Evolutionary conservation across 176 grass and related monocot genomes (phyloP).

Genomic region (Guadua angustifolia): DNA sequence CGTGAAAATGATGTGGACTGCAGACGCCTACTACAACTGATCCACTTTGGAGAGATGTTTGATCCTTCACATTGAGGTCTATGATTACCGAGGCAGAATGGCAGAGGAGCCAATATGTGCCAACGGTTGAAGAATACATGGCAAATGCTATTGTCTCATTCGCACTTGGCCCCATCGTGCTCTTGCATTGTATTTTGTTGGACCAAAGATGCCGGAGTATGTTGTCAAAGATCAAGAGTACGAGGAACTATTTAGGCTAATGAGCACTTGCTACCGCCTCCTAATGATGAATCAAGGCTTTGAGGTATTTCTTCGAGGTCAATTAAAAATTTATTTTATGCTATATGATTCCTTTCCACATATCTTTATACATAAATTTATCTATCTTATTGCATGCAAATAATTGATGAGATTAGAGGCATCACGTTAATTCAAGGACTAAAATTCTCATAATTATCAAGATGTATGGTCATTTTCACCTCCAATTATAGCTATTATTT

Average conservation of each 20-base stretch:
- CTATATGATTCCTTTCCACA: background rate
- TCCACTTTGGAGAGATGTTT: no score
- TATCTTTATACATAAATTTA: no score
- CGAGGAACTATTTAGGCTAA: constrained; percentile 61
- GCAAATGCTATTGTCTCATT: constrained; percentile 57
- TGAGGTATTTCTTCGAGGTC: constrained; percentile 40
- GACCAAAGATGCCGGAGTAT: constrained; percentile 42
- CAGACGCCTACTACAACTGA: no score
- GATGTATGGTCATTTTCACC: no score
- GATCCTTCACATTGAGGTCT: no score
- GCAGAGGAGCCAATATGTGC: constrained; percentile 45
- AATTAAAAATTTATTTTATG: background rate
- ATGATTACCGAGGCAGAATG: constrained; percentile 76
- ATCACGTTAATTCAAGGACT: no score
- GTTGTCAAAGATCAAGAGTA: constrained; percentile 30
- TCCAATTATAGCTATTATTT: no score
- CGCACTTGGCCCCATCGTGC: constrained; percentile 67
- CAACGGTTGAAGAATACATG: constrained; percentile 63
- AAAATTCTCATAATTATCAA: no score
- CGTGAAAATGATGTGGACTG: no score
- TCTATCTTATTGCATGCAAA: no score
- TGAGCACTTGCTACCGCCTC: constrained; percentile 67
- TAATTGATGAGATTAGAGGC: no score
- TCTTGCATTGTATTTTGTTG: constrained; percentile 69
- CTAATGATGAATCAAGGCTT: constrained; percentile 64